Base-by-base conservation (phyloP, 495 filamentous ascomycete species). In the Tuber borchii region DNA sequence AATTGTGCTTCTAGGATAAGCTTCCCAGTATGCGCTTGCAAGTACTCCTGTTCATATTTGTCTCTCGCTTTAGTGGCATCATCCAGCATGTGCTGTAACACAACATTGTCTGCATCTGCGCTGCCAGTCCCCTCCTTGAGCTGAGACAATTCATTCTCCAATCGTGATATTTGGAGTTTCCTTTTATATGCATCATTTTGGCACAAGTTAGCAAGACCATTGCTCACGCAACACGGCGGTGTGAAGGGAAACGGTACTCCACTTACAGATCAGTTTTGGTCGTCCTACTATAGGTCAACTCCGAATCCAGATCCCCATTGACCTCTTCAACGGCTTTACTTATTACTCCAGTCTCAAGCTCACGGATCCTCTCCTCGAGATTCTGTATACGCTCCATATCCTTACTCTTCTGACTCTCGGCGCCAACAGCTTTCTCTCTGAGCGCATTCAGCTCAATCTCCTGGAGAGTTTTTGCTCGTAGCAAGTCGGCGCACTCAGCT, bases 291-390 rank as follows among this genome's bases (percentile, higher is more conserved):
- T 77, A 83, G 39, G 69, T 77, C 61, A 83, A 72, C 34, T 83
- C 82, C 43, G 82, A 83, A 68, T 83, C 74, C 31, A 83, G 77
- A 75, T 83, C 81, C 12, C 82, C 82, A 69, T 79, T 81, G 20
- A 45, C 69, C 39, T 78, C 79, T 8, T 81, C 81, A 10, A 73
- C 71, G 37, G 56, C 74, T 56, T 81, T 77, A 68, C 74, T 69
- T 17, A 81, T 82, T 43, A 83, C 77, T 81, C 87, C 42, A 88
- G 90, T 79, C 89, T 91, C 78, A 77, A 85, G 34, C 86, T 92
- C 76, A 82, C 91, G 8, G 82, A 86, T 45, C 83, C 87, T 79
- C 83, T 91, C 56, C 79, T 90, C 71, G 81, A 88, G 72, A 75
- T 85, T 68, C 71, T 83, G 81, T 79, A 83, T 83, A 73, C 75